Percentiles rank a stretch among this genome's conserved stretches.
phyloP scores from a whole-genome alignment of 78 protist species.

The slime mould (Dictyostelium discoideum) region DNA sequence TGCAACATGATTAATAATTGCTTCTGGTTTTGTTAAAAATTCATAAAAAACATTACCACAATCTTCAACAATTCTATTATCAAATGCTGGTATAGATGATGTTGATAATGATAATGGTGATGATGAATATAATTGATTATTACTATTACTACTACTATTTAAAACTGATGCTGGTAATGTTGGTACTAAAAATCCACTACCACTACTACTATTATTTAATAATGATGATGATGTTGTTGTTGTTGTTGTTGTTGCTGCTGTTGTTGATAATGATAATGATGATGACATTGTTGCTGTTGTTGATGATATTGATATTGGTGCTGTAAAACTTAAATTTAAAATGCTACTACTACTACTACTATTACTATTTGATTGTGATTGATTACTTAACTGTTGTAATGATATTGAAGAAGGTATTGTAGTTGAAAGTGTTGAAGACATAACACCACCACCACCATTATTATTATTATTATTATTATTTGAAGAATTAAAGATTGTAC shows the following conservation, averaged over 20 bases:
- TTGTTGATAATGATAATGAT: background rate
- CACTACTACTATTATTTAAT: background rate
- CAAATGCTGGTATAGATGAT: background rate
- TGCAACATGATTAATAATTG: slow-evolving; percentile 62
- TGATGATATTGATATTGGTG: background rate
- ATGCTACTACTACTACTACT: background rate
- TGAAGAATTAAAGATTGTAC: background rate
- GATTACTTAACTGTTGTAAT: background rate
- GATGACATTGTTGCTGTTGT: background rate
- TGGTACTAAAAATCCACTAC: background rate
- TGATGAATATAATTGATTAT: background rate
- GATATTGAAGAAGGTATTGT: slow-evolving; percentile 10
- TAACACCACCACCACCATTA: too few relatives aligned
- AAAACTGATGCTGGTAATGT: background rate
- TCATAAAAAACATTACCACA: slow-evolving; percentile 41
- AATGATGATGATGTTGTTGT: background rate
- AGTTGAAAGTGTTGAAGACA: slow-evolving; percentile 17
- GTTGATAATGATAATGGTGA: slow-evolving; percentile 22
- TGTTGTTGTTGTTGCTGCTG: background rate
- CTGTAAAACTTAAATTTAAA: background rate
- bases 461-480: too few relatives aligned
- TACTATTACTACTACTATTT: background rate
- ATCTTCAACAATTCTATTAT: slow-evolving; percentile 40
- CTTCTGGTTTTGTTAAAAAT: slow-evolving; percentile 65
- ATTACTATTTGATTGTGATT: background rate